Evolutionary conservation across 768 basidiomycete genomes (phyloP).

Genomic region (Rhizopogon roseolus): DNA sequence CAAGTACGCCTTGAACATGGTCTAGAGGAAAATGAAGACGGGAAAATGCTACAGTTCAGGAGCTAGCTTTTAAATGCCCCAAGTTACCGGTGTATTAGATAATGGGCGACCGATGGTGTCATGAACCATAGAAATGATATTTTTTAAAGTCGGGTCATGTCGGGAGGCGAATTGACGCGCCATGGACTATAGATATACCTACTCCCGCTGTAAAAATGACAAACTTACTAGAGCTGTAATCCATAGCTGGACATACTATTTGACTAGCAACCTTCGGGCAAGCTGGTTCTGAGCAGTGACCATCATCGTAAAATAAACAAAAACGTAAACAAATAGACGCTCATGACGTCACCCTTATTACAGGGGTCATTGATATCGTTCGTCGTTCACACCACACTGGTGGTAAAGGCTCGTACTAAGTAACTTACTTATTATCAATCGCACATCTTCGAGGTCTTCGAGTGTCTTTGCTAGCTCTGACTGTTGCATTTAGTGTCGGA

Average conservation of each 20-base stretch:
- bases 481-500: no score
- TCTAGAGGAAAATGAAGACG: not conserved
- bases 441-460: slow-evolving; percentile 20
- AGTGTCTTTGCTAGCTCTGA: no score
- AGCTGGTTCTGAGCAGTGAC: no score
- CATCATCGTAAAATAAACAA: no score
- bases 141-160: not conserved
- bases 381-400: no score
- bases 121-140: not conserved
- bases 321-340: not conserved
- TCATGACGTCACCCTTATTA: not conserved
- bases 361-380: no score
- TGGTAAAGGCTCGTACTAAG: no score
- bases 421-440: not conserved
- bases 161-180: not conserved
- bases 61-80: not conserved
- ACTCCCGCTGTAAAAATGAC: not conserved
- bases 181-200: no score
- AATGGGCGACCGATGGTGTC: not conserved
- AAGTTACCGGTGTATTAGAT: not conserved
- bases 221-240: not conserved
- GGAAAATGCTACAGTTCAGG: not conserved
- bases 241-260: not conserved
- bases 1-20: slow-evolving; percentile 14
- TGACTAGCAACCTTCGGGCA: not conserved